These are phyloP conservation scores for Chaetomiaceae sp. DNA, from an alignment of 2,329 filamentous ascomycete species.

Conservation along the genomic window DNA sequence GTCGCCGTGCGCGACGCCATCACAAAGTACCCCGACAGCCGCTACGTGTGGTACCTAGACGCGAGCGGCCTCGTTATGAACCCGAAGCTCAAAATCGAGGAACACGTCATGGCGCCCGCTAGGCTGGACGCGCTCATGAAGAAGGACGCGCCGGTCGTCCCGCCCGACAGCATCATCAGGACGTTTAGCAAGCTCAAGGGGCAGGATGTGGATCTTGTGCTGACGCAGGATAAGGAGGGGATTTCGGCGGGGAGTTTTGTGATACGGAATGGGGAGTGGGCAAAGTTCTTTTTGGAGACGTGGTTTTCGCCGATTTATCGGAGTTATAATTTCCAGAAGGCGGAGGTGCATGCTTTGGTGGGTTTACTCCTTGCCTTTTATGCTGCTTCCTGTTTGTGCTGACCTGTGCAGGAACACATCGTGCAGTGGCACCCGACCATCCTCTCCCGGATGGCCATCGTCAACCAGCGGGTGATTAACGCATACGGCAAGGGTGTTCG, in stretches of 20 bases:
- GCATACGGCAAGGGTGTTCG: slow-evolving; percentile 59
- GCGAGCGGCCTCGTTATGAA: slow-evolving; percentile 87
- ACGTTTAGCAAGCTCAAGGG: slow-evolving; percentile 81
- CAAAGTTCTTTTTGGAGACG: slow-evolving; percentile 84
- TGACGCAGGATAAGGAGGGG: slow-evolving; percentile 81
- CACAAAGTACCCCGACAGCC: slow-evolving; percentile 68
- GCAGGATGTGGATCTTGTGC: slow-evolving; percentile 71
- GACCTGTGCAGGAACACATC: slow-evolving; percentile 65
- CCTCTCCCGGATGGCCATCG: slow-evolving; percentile 78
- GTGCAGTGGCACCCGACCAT: slow-evolving; percentile 97
- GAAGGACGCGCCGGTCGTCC: slow-evolving; percentile 79
- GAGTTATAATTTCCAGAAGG: slow-evolving; percentile 94
- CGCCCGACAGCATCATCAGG: slow-evolving; percentile 94
- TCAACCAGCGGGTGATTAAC: slow-evolving; percentile 83
- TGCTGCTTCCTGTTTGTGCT: slow-evolving; percentile 20
- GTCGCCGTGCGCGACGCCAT: slow-evolving; percentile 87
- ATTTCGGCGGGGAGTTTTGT: slow-evolving; percentile 74
- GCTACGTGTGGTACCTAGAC: slow-evolving; percentile 84
- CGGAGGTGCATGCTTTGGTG: slow-evolving; percentile 86
- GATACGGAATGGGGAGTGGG: slow-evolving; percentile 81
- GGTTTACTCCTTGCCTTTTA: slow-evolving; percentile 27
- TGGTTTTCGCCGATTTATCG: slow-evolving; percentile 96
- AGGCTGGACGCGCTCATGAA: slow-evolving; percentile 76
- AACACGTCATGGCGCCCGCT: slow-evolving; percentile 62
- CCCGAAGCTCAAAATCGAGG: slow-evolving; percentile 62